Percentiles rank a stretch among this genome's conserved stretches.
These are phyloP conservation scores for Nannochloropsis oceanica DNA, from an alignment of 108 stramenopile genomes.

Conservation along the genomic window DNA sequence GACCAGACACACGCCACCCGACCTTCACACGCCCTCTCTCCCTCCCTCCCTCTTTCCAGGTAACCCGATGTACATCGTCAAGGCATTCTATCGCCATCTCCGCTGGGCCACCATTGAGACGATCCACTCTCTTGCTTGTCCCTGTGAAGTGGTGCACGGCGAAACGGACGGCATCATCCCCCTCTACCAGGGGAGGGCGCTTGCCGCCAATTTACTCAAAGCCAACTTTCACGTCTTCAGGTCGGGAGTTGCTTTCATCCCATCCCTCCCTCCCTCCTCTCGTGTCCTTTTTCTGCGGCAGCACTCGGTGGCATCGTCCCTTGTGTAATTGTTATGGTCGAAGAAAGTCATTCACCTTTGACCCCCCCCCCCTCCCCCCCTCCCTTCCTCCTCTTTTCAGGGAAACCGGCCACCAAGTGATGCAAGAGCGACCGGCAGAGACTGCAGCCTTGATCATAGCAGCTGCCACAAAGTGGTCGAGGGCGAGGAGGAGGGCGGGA, in stretches of 20 bases:
- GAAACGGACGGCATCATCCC: neutral
- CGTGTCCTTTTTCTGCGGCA: too few species aligned
- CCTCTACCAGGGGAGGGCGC: neutral
- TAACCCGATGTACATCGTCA: neutral
- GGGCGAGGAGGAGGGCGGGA: neutral
- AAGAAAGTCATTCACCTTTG: too few species aligned
- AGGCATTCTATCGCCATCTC: neutral
- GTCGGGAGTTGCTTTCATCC: neutral
- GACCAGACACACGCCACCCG: too few species aligned
- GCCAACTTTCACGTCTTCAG: neutral
- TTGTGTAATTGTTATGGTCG: too few species aligned
- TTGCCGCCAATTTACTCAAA: neutral
- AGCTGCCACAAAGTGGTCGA: neutral
- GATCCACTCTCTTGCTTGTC: neutral
- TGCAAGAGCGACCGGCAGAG: neutral
- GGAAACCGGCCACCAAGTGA: neutral
- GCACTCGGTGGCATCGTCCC: too few species aligned
- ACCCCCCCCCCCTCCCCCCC: neutral
- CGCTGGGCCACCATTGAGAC: neutral
- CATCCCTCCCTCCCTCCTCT: too few species aligned
- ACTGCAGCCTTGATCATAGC: neutral
- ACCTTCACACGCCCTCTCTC: neutral
- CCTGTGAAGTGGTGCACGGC: neutral
- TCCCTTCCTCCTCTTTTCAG: neutral
- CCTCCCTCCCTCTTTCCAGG: neutral